These are phyloP conservation scores for Pyrenophora tritici-repentis DNA, from an alignment of 2,329 filamentous ascomycete species.

Conservation along the genomic window DNA sequence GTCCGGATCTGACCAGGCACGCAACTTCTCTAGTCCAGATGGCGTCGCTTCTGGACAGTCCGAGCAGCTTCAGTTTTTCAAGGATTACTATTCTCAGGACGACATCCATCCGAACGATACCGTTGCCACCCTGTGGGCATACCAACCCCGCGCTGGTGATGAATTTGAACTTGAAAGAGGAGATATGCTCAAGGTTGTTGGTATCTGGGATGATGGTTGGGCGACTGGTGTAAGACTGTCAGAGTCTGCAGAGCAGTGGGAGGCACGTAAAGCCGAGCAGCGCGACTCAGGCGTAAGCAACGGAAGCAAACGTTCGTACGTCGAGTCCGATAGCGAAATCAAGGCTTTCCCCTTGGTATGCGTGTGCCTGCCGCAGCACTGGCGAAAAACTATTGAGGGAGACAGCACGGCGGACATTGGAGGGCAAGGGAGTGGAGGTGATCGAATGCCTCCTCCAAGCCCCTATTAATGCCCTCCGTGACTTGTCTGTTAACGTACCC, in stretches of 20 bases:
- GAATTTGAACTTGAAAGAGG: slow-evolving; percentile 93
- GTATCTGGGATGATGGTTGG: slow-evolving; percentile 99
- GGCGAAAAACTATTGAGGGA: slow-evolving; percentile 94
- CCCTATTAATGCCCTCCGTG: slow-evolving; percentile 25
- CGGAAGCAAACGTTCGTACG: slow-evolving; percentile 58
- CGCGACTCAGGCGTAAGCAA: slow-evolving; percentile 93
- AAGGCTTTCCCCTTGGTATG: slow-evolving; percentile 98
- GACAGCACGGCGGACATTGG: slow-evolving; percentile 56
- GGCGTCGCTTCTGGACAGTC: slow-evolving; percentile 87
- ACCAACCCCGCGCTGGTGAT: slow-evolving; percentile 89
- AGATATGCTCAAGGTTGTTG: slow-evolving; percentile 97
- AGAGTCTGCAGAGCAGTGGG: slow-evolving; percentile 88
- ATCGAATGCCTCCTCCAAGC: slow-evolving; percentile 38
- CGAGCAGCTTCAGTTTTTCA: slow-evolving; percentile 94
- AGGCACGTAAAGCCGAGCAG: slow-evolving; percentile 73
- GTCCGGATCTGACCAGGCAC: slow-evolving; percentile 49
- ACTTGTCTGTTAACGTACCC: slow-evolving; percentile 31
- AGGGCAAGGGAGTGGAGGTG: slow-evolving; percentile 42
- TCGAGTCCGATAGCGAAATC: slow-evolving; percentile 71
- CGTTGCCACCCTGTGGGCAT: slow-evolving; percentile 93
- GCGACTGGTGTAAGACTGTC: slow-evolving; percentile 86
- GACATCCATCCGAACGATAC: slow-evolving; percentile 91
- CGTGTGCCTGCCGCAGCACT: slow-evolving; percentile 92
- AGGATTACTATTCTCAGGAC: slow-evolving; percentile 97
- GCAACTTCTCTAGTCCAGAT: slow-evolving; percentile 83